Conservation (phyloP, 768 basidiomycete species). For the Tricholoma sp. region DNA sequence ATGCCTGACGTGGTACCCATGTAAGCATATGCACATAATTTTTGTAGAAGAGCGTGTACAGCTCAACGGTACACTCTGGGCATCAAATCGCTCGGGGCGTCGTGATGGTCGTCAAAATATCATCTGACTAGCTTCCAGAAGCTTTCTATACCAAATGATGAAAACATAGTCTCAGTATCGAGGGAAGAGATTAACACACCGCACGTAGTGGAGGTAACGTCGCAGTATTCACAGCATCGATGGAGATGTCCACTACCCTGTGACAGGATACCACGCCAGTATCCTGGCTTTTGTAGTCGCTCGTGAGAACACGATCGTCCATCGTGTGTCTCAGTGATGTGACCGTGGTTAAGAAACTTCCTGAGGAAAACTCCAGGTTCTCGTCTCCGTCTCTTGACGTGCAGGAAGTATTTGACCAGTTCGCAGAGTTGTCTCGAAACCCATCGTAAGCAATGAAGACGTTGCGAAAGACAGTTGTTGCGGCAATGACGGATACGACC, state of each 20-base stretch:
- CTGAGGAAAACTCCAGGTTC: too few relatives aligned
- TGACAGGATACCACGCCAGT: constrained; percentile 14
- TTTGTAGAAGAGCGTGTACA: too few relatives aligned
- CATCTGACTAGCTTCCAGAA: too few relatives aligned
- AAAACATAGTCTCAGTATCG: too few relatives aligned
- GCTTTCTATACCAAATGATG: too few relatives aligned
- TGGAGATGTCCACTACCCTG: constrained; percentile 17
- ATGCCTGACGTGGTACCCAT: too few relatives aligned
- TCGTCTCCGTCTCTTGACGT: too few relatives aligned
- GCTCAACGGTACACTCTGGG: too few relatives aligned
- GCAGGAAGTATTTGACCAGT: not conserved
- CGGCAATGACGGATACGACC: constrained; percentile 31
- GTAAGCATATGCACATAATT: too few relatives aligned
- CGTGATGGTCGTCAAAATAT: too few relatives aligned
- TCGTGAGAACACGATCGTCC: constrained; percentile 16
- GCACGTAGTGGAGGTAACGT: not conserved
- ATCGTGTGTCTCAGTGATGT: constrained; percentile 5
- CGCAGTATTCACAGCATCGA: constrained; percentile 8
- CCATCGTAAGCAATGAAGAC: constrained; percentile 27
- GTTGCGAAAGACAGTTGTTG: constrained; percentile 8
- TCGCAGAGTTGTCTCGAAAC: constrained; percentile 17
- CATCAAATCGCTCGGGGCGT: too few relatives aligned
- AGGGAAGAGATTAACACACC: not conserved
- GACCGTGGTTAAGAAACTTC: not conserved
- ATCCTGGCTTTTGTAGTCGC: constrained; percentile 14